Base-by-base conservation (phyloP, 2,329 filamentous ascomycete species). In the Fusarium penzigii region DNA sequence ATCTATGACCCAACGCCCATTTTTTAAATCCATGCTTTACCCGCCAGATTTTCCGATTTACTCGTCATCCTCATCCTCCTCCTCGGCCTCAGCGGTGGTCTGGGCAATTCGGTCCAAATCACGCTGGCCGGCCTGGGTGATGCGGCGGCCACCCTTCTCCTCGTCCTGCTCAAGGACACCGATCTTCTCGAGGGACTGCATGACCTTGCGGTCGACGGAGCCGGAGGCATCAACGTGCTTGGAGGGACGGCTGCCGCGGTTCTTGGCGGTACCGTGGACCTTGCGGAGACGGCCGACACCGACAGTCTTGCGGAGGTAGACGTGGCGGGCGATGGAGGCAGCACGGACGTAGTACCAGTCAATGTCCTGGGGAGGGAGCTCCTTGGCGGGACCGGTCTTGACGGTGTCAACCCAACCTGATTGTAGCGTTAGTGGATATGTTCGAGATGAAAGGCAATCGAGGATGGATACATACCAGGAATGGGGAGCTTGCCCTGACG, bases 221-320 rank as follows among this genome's bases (percentile, higher is more conserved):
- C 93, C 93, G 68, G 88, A 92, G 77, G 92, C 94, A 75, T 97
- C 89, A 71, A 96, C 90, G 85, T 99, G 94, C 81, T 96, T 88
- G 64, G 87, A 90, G 75, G 94, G 94, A 68, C 89, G 86, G 69
- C 86, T 86, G 70, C 94, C 94, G 69, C 94, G 92, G 89, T 97
- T 99, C 88, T 96, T 97, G 83, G 89, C 89, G 69, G 86, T 89
- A 71, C 92, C 94, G 86, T 99, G 94, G 65, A 89, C 89, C 84
- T 96, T 96, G 78, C 93, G 89, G 70, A 99, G 87, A 74, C 94
- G 92, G 80, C 94, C 94, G 68, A 99, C 91, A 85, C 94, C 94
- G 75, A 99, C 92, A 62, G 92, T 97, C 86, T 99, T 99, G 83
- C 94, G 90, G 78, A 99, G 85, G 86, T 99, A 99, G 84, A 99